A percentile compares a stretch with the other conserved stretches of the same genome.
Conservation (phyloP, 345 rosid genomes). For the Streptanthus diversifolius region DNA sequence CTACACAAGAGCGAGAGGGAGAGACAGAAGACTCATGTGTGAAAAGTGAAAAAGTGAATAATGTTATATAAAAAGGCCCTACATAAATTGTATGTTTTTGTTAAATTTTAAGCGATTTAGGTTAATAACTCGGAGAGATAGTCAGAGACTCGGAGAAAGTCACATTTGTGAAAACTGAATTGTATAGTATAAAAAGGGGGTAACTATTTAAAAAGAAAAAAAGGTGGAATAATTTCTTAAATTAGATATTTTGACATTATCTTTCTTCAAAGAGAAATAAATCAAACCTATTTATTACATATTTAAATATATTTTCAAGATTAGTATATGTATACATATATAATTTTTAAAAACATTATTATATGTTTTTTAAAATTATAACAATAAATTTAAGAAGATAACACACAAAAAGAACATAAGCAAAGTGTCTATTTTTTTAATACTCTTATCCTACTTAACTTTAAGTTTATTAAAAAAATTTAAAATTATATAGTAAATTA, state of each 20-base stretch:
- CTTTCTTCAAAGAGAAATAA: neutral
- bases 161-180: constrained; percentile 16
- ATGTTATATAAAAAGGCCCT: neutral
- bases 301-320: neutral
- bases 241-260: neutral
- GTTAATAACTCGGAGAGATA: neutral
- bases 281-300: neutral
- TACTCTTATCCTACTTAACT: neutral
- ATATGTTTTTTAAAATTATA: too few species aligned
- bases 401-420: neutral
- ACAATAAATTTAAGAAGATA: too few species aligned
- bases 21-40: neutral
- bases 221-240: neutral
- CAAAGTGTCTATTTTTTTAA: neutral
- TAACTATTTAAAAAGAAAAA: neutral
- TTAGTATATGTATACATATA: neutral
- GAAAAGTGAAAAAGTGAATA: neutral
- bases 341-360: neutral
- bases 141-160: neutral
- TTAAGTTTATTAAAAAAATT: neutral
- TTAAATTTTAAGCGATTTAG: neutral
- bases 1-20: neutral
- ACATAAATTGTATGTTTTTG: neutral
- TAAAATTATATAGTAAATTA: neutral
- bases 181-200: neutral